Evolutionary conservation across 2,329 filamentous ascomycete species (phyloP).

Genomic region (Chalaropsis thielavioides): DNA sequence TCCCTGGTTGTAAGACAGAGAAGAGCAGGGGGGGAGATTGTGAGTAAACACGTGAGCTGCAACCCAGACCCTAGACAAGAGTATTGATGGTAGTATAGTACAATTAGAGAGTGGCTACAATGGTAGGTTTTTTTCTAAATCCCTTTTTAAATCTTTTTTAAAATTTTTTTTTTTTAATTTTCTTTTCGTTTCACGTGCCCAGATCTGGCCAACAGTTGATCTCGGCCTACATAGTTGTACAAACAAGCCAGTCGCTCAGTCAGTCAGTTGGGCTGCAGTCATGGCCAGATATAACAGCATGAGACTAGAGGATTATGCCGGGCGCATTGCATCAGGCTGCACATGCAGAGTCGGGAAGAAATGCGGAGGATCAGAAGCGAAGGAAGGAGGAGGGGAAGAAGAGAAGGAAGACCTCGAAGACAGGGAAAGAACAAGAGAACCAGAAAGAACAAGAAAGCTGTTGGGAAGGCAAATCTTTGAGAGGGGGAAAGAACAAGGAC

Average conservation of each 20-base stretch:
- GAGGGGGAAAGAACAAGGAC: not conserved
- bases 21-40: too few species aligned
- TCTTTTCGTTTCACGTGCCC: not conserved
- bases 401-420: not conserved
- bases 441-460: not conserved
- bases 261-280: not conserved
- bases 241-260: not conserved
- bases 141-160: too few species aligned
- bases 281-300: not conserved
- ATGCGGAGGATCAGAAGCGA: not conserved
- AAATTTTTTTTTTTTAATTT: not conserved
- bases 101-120: too few species aligned
- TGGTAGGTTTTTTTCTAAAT: too few species aligned
- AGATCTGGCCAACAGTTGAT: not conserved
- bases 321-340: not conserved
- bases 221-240: not conserved
- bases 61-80: not conserved
- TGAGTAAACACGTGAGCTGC: not conserved
- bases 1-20: not conserved
- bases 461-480: not conserved
- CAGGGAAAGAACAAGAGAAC: not conserved
- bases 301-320: not conserved
- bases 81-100: too few species aligned
- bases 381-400: not conserved
- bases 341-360: conserved; percentile 2